Percentiles rank a stretch among this genome's conserved stretches.
Evolutionary conservation across 192 early-diverging fungal genomes (phyloP).

Genomic region (Coemansia sp.): DNA sequence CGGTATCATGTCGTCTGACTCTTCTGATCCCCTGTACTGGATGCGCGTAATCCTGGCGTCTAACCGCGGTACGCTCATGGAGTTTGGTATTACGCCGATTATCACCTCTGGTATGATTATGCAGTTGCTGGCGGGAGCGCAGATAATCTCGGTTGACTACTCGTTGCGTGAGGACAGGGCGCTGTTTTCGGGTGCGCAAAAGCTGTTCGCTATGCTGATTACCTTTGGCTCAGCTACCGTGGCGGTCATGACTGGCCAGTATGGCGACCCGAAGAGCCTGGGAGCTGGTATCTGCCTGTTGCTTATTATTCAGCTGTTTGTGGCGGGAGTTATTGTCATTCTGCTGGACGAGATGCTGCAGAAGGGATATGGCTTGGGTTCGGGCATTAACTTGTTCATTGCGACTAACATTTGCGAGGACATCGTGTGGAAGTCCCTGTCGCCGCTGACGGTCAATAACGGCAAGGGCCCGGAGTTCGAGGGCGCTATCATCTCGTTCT

Average conservation of each 20-base stretch:
- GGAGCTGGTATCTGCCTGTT: slow-evolving; percentile 96
- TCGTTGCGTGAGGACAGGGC: slow-evolving; percentile 97
- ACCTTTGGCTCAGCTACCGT: slow-evolving; percentile 98
- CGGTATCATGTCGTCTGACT: slow-evolving; percentile 99
- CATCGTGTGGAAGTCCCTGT: slow-evolving; percentile 99
- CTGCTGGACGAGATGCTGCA: slow-evolving; percentile 98
- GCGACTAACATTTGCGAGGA: slow-evolving; percentile 99
- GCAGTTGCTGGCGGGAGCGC: slow-evolving; percentile 98
- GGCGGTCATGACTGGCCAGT: slow-evolving; percentile 96
- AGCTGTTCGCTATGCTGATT: slow-evolving; percentile 97
- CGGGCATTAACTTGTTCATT: slow-evolving; percentile 99
- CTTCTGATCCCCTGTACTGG: slow-evolving; percentile 98
- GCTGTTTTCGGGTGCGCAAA: slow-evolving; percentile 98
- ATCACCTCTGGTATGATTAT: slow-evolving; percentile 99
- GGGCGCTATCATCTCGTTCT: slow-evolving; percentile 93
- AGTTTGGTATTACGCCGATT: slow-evolving; percentile 99
- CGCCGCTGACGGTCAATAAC: slow-evolving; percentile 96
- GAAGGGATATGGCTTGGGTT: slow-evolving; percentile 99
- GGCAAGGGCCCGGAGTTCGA: slow-evolving; percentile 99
- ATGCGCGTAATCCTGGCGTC: slow-evolving; percentile 99
- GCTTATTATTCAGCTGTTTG: slow-evolving; percentile 94
- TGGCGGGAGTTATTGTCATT: slow-evolving; percentile 97
- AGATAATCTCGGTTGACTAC: slow-evolving; percentile 99
- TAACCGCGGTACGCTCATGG: slow-evolving; percentile 99
- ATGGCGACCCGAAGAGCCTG: slow-evolving; percentile 93